Evolutionary conservation across 805 yeast genomes (phyloP).

Genomic region (Cyberlindnera mrakii): DNA sequence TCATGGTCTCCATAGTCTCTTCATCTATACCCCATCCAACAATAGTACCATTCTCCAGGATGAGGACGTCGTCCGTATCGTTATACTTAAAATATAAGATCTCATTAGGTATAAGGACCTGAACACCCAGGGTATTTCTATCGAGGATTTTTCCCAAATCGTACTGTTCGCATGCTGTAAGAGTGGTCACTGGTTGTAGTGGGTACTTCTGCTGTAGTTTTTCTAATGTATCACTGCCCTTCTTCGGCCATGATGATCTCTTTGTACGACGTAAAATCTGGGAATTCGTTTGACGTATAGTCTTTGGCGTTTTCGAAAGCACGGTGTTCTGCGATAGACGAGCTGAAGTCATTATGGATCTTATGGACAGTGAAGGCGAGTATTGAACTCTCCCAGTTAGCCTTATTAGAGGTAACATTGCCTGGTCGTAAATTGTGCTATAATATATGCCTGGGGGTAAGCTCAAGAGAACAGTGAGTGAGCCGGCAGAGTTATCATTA

Average conservation of each 20-base stretch:
- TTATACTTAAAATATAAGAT: conserved; percentile 49
- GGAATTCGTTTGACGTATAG: conserved; percentile 6
- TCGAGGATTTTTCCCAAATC: conserved; percentile 42
- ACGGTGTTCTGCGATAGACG: not conserved
- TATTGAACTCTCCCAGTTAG: no score
- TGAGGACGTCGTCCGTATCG: conserved; percentile 49
- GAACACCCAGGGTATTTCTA: conserved; percentile 26
- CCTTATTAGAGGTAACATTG: no score
- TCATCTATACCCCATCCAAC: conserved; percentile 83
- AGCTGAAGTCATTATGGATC: not conserved
- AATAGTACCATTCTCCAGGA: conserved; percentile 71
- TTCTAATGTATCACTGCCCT: conserved; percentile 2
- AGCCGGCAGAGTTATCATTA: no score
- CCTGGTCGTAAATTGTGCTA: no score
- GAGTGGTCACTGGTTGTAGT: conserved; percentile 52
- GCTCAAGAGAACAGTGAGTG: no score
- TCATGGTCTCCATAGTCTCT: conserved; percentile 34
- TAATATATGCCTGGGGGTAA: no score
- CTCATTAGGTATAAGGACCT: conserved; percentile 55
- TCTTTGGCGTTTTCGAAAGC: conserved; percentile 4
- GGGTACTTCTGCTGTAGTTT: conserved; percentile 3
- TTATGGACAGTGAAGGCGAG: no score
- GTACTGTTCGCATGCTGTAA: conserved; percentile 68
- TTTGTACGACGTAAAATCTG: conserved; percentile 12
- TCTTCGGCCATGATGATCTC: conserved; percentile 2